These are phyloP conservation scores for Lepiota venenata DNA, from an alignment of 768 basidiomycete genomes.

Conservation along the genomic window DNA sequence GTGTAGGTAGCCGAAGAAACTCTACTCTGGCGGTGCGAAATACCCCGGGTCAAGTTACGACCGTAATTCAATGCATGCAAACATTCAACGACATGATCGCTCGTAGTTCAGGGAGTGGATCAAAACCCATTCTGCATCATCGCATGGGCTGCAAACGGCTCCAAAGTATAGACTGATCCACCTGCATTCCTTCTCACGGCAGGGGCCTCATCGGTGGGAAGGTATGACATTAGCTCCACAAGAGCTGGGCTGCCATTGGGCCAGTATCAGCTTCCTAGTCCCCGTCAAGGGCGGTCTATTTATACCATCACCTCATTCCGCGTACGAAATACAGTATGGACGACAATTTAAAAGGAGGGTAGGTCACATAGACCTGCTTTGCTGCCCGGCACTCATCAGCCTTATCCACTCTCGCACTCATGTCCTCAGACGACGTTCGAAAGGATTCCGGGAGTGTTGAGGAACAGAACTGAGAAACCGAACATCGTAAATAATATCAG, in stretches of 20 bases:
- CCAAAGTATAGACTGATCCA: not conserved
- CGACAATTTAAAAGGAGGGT: slow-evolving; percentile 2
- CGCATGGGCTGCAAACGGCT: not conserved
- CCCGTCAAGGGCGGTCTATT: not conserved
- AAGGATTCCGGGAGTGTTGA: slow-evolving; percentile 3
- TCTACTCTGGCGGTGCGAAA: too few relatives aligned
- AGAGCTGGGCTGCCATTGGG: not conserved
- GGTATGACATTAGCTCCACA: slow-evolving; percentile 3
- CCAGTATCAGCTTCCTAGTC: slow-evolving; percentile 1
- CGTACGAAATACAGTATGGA: not conserved
- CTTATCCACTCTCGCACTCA: not conserved
- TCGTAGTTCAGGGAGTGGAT: too few relatives aligned
- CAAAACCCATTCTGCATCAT: not conserved
- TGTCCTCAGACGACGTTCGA: slow-evolving; percentile 6
- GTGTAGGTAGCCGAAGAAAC: too few relatives aligned
- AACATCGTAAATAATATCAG: slow-evolving; percentile 17
- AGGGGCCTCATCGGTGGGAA: not conserved
- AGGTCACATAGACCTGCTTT: not conserved
- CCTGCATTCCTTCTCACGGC: slow-evolving; percentile 1
- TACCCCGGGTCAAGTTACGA: too few relatives aligned
- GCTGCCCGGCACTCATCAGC: not conserved
- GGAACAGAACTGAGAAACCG: not conserved
- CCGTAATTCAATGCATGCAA: too few relatives aligned
- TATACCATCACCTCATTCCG: not conserved
- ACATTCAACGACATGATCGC: too few relatives aligned